These are phyloP conservation scores for Chaetomium sp. DNA, from an alignment of 2,329 filamentous ascomycete species.

Conservation along the genomic window DNA sequence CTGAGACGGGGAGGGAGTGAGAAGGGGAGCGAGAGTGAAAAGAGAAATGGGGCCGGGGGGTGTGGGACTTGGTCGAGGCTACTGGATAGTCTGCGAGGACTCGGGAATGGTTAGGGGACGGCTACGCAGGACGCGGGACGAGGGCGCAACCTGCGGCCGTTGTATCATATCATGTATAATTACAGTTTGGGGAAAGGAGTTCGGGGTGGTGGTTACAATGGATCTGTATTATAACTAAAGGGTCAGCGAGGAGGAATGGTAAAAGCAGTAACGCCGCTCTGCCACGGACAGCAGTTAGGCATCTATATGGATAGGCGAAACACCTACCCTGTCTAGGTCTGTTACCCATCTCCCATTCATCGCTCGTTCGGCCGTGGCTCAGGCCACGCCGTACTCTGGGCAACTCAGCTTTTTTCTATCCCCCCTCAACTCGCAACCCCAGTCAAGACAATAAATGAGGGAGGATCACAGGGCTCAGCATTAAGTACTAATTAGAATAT, in stretches of 20 bases:
- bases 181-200: not conserved
- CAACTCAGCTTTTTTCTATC: not conserved
- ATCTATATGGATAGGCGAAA: not conserved
- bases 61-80: not conserved
- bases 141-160: not conserved
- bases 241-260: no score
- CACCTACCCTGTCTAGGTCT: not conserved
- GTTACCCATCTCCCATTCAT: not conserved
- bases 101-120: not conserved
- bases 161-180: not conserved
- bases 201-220: not conserved
- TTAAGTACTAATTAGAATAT: constrained; percentile 27
- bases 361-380: not conserved
- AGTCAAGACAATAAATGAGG: not conserved
- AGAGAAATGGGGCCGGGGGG: no score
- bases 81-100: not conserved
- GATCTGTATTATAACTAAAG: not conserved
- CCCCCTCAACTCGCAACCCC: not conserved
- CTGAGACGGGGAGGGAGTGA: not conserved
- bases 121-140: no score
- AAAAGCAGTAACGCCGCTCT: not conserved
- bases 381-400: no score
- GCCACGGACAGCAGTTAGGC: not conserved
- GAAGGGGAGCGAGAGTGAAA: no score
- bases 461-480: constrained; percentile 19